These are phyloP conservation scores for Coemansia sp. DNA, from an alignment of 192 early-diverging fungal genomes.

Conservation along the genomic window DNA sequence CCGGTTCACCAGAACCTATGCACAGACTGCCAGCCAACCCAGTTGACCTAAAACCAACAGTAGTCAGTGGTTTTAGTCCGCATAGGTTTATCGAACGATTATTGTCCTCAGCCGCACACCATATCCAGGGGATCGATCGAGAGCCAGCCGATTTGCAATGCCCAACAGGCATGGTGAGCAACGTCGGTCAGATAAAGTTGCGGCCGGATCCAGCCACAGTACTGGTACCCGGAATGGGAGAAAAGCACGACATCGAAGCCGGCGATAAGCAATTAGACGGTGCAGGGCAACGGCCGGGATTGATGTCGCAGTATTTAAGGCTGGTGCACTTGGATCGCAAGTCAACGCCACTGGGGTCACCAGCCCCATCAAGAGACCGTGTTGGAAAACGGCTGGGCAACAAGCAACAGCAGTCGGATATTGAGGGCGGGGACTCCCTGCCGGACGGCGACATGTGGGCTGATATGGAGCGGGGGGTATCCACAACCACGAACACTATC, in stretches of 20 bases:
- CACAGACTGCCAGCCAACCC: background rate
- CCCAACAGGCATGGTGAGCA: constrained; percentile 17
- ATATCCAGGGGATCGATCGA: constrained; percentile 32
- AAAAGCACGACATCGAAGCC: background rate
- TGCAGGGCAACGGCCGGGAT: constrained; percentile 21
- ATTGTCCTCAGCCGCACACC: constrained; percentile 24
- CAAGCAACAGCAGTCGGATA: background rate
- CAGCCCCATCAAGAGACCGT: background rate
- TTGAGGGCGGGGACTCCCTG: background rate
- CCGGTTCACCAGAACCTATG: background rate
- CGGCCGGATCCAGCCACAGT: constrained; percentile 28
- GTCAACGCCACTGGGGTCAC: background rate
- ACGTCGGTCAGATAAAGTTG: constrained; percentile 39
- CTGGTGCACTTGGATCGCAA: constrained; percentile 36
- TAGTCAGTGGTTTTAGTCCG: background rate
- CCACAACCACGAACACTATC: background rate
- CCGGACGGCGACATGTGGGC: background rate
- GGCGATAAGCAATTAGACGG: background rate
- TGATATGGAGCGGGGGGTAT: background rate
- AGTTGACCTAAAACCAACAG: background rate
- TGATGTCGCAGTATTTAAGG: constrained; percentile 36
- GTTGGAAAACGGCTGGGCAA: background rate
- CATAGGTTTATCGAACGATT: constrained; percentile 9
- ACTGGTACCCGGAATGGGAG: constrained; percentile 1
- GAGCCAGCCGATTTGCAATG: constrained; percentile 9